Evolutionary conservation across 306 rosid species (phyloP).

Genomic region (Gillenia trifoliata): DNA sequence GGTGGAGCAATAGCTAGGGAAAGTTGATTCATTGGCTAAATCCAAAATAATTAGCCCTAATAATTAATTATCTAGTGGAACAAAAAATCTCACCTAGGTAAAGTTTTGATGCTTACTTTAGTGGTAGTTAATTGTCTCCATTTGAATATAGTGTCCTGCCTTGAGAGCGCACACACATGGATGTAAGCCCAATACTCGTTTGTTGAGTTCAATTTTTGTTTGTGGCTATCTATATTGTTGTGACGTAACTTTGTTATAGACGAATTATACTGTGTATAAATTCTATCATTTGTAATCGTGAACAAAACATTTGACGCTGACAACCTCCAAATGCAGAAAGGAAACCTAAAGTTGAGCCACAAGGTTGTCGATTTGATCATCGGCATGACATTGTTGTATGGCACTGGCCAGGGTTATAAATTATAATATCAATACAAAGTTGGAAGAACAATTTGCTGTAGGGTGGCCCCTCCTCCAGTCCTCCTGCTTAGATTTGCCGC

Average conservation of each 20-base stretch:
- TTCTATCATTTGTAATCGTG: background rate
- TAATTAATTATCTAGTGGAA: background rate
- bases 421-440: background rate
- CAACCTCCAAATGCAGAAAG: background rate
- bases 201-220: background rate
- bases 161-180: background rate
- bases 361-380: background rate
- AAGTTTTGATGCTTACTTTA: background rate
- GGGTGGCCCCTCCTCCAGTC: background rate
- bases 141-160: background rate
- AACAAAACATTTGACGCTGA: background rate
- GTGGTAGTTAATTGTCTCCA: background rate
- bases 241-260: background rate
- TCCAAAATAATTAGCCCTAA: too few species aligned
- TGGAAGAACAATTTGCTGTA: background rate
- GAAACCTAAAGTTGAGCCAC: background rate
- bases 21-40: background rate
- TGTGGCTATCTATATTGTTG: too few species aligned
- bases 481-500: conserved; percentile 3
- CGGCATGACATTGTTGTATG: background rate
- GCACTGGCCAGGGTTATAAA: background rate
- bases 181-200: background rate
- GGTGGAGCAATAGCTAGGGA: background rate
- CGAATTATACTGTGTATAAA: background rate
- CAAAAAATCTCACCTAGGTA: background rate